Base-by-base conservation (phyloP, 345 rosid genomes). In the Corchorus capsularis region DNA sequence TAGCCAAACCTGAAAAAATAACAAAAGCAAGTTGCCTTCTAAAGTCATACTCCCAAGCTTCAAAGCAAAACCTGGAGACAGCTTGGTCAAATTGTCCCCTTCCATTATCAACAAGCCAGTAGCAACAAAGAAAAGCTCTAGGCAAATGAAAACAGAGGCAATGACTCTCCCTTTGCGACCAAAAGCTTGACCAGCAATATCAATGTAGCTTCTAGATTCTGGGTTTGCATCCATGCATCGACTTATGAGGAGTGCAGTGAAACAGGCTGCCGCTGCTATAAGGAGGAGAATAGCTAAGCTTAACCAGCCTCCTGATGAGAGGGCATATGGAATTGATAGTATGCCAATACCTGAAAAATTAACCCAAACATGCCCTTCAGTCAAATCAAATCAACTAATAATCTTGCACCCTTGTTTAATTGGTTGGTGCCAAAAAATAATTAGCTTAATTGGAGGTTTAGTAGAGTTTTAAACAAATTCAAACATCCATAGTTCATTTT, bases 41-140 rank as follows among this genome's bases (percentile, higher is more conserved):
- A 86, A 2, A 8, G 20, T 80, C 10, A 81, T 15, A 4, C 82
- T 75, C 39, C 85, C 74, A 35, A 79, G 63, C 75, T 75, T 52
- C 54, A 83, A 53, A n/a, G 64, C 77, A 47, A 86, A 81, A 6
- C 79, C 6, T 0, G 87, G 89, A 14, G 75, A 84, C 7, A 88
- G 73, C 50, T 86, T 84, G 61, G 66, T 81, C 65, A 88, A 80
- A 57, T 86, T 86, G 71, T 86, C 89, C 1, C 88, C 88, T 75
- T 88, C 88, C 12, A 88, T 22, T 41, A 83, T 88, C 41, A 88
- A 54, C 63, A 86, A 50, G 6, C 85, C 87, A 0, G 83, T 85
- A n/a, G 91, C 82, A 19, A 86, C 89, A n/a, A 86, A 79, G 49
- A 86, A 86, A 34, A 88, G 82, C 61, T 84, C 87, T 72, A 84